Evolutionary conservation across 1,284 basidiomycete genomes (phyloP).

Genomic region (Puccinia horiana): DNA sequence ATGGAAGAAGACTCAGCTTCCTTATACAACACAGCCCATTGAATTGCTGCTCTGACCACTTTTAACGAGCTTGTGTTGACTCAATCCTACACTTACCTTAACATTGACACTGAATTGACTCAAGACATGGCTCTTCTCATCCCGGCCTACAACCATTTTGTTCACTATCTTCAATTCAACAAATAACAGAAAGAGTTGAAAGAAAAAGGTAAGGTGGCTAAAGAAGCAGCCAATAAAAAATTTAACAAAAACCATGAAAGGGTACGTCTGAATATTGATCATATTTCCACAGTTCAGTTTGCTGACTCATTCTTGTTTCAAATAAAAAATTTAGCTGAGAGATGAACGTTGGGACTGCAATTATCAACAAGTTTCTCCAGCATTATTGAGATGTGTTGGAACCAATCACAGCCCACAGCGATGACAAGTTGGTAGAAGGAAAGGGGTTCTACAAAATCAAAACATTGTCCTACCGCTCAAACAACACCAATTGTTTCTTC

Average conservation of each 20-base stretch:
- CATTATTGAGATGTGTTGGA: not conserved
- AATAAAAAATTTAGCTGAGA: constrained; percentile 1
- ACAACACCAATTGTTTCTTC: constrained; percentile 23
- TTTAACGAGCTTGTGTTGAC: constrained; percentile 5
- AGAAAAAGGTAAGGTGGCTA: constrained; percentile 6
- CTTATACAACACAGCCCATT: constrained; percentile 32
- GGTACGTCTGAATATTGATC: not conserved
- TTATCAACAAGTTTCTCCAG: constrained; percentile 33
- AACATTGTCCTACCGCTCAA: constrained; percentile 27
- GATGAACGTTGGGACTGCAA: not conserved
- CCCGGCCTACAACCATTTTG: constrained; percentile 26
- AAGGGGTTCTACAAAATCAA: constrained; percentile 11
- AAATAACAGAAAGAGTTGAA: constrained; percentile 24
- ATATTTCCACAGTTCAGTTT: not conserved
- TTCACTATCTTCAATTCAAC: constrained; percentile 2
- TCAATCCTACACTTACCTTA: constrained; percentile 14
- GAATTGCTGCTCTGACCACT: constrained; percentile 38
- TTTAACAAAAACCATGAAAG: not conserved
- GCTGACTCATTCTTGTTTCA: not conserved
- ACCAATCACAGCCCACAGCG: constrained; percentile 30
- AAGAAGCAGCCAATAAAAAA: constrained; percentile 12
- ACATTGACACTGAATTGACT: not conserved
- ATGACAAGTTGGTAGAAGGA: constrained; percentile 10
- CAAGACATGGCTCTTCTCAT: constrained; percentile 9
- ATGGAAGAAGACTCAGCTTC: not conserved